Base-by-base conservation (phyloP, 768 basidiomycete genomes). In the Tephrocybe sp. region DNA sequence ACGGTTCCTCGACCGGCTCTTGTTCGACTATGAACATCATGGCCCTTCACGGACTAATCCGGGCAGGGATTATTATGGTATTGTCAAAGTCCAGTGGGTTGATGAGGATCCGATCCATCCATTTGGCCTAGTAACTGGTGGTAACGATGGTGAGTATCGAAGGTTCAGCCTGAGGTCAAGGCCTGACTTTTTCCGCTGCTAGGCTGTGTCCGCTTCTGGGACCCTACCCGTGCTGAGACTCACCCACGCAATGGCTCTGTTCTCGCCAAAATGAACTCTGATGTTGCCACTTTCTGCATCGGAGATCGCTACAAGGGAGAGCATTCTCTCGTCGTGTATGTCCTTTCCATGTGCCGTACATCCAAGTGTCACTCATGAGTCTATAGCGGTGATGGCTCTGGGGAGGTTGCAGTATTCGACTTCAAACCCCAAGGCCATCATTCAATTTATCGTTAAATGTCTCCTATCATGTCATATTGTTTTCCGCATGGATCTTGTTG, bases 131-230 rank as follows among this genome's bases (percentile, higher is more conserved):
- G 62, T 84, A 17, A 85, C 79, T 8, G 85, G 81, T 3, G 85
- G 86, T 0, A 71, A 77, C 30, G 86, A 89, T 60, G 86, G 86
- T 86, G 55, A 50, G 77, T n/a, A 60, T 42, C 32, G 15, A n/a
- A 5, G 6, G 4, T 7, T 36, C 5, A 36, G 34, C 15, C 28
- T 11, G 11, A 30, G 17, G 15, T n/a, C 6, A 12, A 15, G 14
- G 15, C 4, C 34, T 36, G 5, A 7, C 4, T 17, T 15, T 36
- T n/a, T 5, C 17, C 17, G 15, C 15, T n/a, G 6, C 15, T 59
- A 88, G 86, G 86, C n/a, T 86, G 84, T 59, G 76, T 90, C 9
- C 74, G 86, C 23, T 57, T 86, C 30, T 90, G 86, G 86, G 78
- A 88, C 59, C 76, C 83, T 5, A 65, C 70, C 21, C 61, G 67